phyloP scores from a whole-genome alignment of 768 basidiomycete genomes.

The Phylloporus scabripes region DNA sequence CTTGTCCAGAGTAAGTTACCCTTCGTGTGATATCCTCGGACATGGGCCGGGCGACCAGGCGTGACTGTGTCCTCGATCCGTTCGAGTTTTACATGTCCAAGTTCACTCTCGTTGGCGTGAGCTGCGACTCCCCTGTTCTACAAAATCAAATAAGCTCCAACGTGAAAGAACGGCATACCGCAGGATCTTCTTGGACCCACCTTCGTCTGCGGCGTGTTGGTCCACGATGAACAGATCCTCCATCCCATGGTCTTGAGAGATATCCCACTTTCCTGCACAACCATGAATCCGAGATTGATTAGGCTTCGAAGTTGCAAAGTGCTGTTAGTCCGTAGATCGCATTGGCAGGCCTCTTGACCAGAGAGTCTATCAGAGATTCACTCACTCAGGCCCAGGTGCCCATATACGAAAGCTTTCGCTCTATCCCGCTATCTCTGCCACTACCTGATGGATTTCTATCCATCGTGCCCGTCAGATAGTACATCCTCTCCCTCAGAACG shows the following conservation, averaged over 20 bases:
- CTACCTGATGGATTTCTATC: too few species aligned
- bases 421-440: too few species aligned
- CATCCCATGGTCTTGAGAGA: conserved; percentile 17
- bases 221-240: conserved; percentile 97
- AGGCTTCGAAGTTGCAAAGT: too few species aligned
- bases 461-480: too few species aligned
- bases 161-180: conserved; percentile 43
- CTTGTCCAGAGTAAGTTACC: conserved; percentile 39
- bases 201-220: conserved; percentile 97
- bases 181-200: conserved; percentile 81
- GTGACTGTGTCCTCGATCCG: conserved; percentile 61
- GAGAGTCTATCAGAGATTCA: too few species aligned
- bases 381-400: too few species aligned
- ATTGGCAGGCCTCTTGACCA: too few species aligned
- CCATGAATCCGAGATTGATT: conserved; percentile 94
- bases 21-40: conserved; percentile 86
- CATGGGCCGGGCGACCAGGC: conserved; percentile 76
- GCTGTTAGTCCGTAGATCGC: too few species aligned
- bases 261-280: conserved; percentile 56
- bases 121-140: conserved; percentile 72
- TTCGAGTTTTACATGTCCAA: conserved; percentile 77
- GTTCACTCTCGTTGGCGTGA: conserved; percentile 87
- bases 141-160: background rate
- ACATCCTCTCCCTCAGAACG: too few species aligned
- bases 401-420: too few species aligned